A percentile compares a stretch with the other conserved stretches of the same genome.
phyloP scores from a whole-genome alignment of 2,329 filamentous ascomycete genomes.

The Purpureocillium lavendulum region DNA sequence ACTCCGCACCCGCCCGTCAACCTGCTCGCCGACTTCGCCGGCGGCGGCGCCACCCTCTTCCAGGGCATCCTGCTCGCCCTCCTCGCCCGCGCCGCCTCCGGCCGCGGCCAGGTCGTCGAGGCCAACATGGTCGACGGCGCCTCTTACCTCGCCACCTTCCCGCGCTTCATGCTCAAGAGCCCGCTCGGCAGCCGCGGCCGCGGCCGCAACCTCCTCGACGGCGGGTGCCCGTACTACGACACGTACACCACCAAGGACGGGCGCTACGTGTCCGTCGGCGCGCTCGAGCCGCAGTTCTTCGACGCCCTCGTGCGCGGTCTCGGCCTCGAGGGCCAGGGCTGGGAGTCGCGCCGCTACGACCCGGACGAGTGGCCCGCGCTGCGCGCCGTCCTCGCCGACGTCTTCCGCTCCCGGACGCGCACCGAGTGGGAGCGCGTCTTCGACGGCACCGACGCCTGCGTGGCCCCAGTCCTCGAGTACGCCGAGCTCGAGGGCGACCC shows the following conservation, averaged over 20 bases:
- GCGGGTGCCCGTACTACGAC: slow-evolving; percentile 81
- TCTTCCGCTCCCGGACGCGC: slow-evolving; percentile 63
- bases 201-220: slow-evolving; percentile 73
- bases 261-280: slow-evolving; percentile 78
- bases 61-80: slow-evolving; percentile 77
- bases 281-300: slow-evolving; percentile 85
- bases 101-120: slow-evolving; percentile 80
- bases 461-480: slow-evolving; percentile 77
- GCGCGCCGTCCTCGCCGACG: slow-evolving; percentile 46
- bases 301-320: slow-evolving; percentile 58
- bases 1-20: slow-evolving; percentile 76
- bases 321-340: slow-evolving; percentile 42
- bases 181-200: slow-evolving; percentile 54
- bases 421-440: slow-evolving; percentile 79
- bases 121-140: slow-evolving; percentile 95
- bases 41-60: slow-evolving; percentile 75
- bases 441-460: slow-evolving; percentile 86
- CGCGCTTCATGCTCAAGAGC: slow-evolving; percentile 57
- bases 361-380: slow-evolving; percentile 60
- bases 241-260: slow-evolving; percentile 80
- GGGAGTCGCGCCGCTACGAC: slow-evolving; percentile 50
- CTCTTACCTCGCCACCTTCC: slow-evolving; percentile 70
- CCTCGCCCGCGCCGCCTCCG: slow-evolving; percentile 52
- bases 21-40: slow-evolving; percentile 83
- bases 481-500: slow-evolving; percentile 52